These are phyloP conservation scores for Ramichloridium luteum DNA, from an alignment of 2,329 filamentous ascomycete species.

Conservation along the genomic window DNA sequence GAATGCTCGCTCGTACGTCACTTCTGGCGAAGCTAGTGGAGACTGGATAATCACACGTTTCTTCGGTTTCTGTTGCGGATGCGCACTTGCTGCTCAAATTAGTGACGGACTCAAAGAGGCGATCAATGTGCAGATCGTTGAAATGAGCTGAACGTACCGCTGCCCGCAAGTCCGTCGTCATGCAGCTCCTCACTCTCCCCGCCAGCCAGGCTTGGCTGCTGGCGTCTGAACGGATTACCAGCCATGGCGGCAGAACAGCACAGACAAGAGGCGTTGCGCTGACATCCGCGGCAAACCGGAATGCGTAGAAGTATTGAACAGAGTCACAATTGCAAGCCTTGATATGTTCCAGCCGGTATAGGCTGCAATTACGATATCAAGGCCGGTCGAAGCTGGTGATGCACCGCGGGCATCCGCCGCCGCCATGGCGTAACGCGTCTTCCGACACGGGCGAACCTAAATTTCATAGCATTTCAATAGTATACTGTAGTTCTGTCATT, in stretches of 20 bases:
- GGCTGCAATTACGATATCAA: too few relatives aligned
- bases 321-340: too few relatives aligned
- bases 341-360: too few relatives aligned
- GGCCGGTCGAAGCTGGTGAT: too few relatives aligned
- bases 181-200: conserved; percentile 1
- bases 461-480: too few relatives aligned
- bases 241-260: conserved; percentile 19
- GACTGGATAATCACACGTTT: conserved; percentile 20
- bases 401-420: too few relatives aligned
- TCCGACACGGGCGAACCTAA: too few relatives aligned
- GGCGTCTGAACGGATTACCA: conserved; percentile 22
- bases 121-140: conserved; percentile 4
- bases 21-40: conserved; percentile 18
- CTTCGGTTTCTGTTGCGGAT: conserved; percentile 15
- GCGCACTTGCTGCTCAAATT: conserved; percentile 10
- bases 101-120: conserved; percentile 8
- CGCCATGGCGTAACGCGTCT: too few relatives aligned
- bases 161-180: conserved; percentile 6
- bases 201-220: conserved; percentile 8
- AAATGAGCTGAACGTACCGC: conserved; percentile 12
- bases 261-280: too few relatives aligned
- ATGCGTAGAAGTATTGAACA: too few relatives aligned
- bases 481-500: too few relatives aligned
- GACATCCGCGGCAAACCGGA: too few relatives aligned
- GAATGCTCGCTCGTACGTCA: conserved; percentile 4